Conservation (phyloP, 768 basidiomycete genomes). For the Porphyrellus cyaneotinctus region DNA sequence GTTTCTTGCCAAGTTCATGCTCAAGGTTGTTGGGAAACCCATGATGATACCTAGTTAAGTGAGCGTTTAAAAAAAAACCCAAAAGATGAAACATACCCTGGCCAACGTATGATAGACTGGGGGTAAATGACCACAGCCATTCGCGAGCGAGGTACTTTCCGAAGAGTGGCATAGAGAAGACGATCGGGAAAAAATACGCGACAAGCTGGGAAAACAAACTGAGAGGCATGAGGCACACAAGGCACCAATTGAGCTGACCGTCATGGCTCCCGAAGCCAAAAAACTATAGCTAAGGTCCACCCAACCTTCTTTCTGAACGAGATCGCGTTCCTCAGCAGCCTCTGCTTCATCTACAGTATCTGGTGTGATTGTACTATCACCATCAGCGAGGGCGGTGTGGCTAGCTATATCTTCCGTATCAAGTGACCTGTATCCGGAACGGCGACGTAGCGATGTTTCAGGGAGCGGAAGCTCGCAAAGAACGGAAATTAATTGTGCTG, state of each 20-base stretch:
- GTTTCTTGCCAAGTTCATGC: constrained; percentile 75
- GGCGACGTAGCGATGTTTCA: constrained; percentile 49
- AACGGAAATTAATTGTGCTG: constrained; percentile 90
- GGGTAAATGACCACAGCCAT: constrained; percentile 94
- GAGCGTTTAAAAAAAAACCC: background rate
- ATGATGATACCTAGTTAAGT: constrained; percentile 80
- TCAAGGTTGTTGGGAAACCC: constrained; percentile 91
- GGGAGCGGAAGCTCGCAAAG: constrained; percentile 75
- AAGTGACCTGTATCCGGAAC: constrained; percentile 50
- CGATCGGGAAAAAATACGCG: constrained; percentile 85
- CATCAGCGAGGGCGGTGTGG: background rate
- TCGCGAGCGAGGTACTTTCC: constrained; percentile 76
- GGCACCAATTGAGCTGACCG: constrained; percentile 46
- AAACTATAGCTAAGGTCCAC: constrained; percentile 75
- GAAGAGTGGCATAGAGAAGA: constrained; percentile 85
- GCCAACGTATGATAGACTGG: constrained; percentile 87
- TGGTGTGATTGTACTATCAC: constrained; percentile 6
- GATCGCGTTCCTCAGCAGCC: constrained; percentile 37
- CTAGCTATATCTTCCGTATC: constrained; percentile 33
- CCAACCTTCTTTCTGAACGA: constrained; percentile 72
- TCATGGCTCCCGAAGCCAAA: constrained; percentile 63
- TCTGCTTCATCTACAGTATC: constrained; percentile 29
- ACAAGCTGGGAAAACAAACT: constrained; percentile 48
- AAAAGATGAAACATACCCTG: constrained; percentile 50
- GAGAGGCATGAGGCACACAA: background rate